These are phyloP conservation scores for Hypholoma fasciculare DNA, from an alignment of 768 basidiomycete genomes.

Conservation along the genomic window DNA sequence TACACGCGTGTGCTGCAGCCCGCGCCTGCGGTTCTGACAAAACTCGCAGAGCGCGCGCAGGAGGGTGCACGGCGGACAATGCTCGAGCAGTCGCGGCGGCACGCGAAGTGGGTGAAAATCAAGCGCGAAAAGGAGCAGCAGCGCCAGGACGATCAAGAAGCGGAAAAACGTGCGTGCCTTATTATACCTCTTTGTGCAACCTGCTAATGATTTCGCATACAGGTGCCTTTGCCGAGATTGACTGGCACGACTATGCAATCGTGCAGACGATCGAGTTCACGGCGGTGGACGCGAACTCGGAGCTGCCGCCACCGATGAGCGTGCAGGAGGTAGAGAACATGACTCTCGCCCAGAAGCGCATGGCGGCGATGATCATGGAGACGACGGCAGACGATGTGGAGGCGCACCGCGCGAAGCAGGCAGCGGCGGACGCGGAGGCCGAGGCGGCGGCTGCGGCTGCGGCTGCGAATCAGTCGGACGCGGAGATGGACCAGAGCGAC, in stretches of 20 bases:
- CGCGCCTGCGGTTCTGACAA: constrained; percentile 68
- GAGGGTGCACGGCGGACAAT: constrained; percentile 74
- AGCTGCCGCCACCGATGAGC: constrained; percentile 96
- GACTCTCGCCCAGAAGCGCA: constrained; percentile 95
- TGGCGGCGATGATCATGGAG: constrained; percentile 99
- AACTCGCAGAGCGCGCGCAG: constrained; percentile 64
- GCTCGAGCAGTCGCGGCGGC: constrained; percentile 70
- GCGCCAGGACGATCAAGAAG: constrained; percentile 88
- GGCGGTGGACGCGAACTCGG: constrained; percentile 83
- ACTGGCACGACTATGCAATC: constrained; percentile 99
- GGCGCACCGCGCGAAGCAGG: constrained; percentile 76
- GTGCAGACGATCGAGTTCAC: constrained; percentile 99
- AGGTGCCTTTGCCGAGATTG: constrained; percentile 96
- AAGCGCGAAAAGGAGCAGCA: constrained; percentile 85
- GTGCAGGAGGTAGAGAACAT: constrained; percentile 94
- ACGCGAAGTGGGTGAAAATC: constrained; percentile 88
- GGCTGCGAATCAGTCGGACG: constrained; percentile 50
- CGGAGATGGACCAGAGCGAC: constrained; percentile 86
- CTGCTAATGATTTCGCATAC: not conserved
- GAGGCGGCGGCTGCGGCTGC: constrained; percentile 80
- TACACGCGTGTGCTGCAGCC: constrained; percentile 91
- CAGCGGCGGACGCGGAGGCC: constrained; percentile 83
- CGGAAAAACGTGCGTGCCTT: constrained; percentile 70
- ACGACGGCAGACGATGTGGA: constrained; percentile 87
- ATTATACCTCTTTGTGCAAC: constrained; percentile 3